Base-by-base conservation (phyloP, 805 yeast genomes). In the Pichia kluyveri region DNA sequence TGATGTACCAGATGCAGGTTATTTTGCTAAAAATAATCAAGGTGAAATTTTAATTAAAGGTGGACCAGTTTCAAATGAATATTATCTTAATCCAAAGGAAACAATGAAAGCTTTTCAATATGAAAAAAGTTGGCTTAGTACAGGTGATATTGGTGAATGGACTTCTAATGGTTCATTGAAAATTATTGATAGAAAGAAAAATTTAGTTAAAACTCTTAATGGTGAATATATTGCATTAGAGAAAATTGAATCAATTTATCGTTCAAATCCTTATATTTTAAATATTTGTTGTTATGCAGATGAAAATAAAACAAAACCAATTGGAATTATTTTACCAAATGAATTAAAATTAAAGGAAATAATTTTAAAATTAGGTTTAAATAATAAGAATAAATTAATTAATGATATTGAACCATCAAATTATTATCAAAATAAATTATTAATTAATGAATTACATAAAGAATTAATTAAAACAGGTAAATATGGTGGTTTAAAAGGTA, bases 191-290 rank as follows among this genome's bases (percentile, higher is more conserved):
- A 85, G 99, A 65, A 86, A 80, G 74, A 93, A 93, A 81, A 93
- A 93, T 67, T 75, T 93, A 68, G 95, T 93, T 58, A 93, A 93
- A 76, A 93, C 99, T 18, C 75, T 79, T 60, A 91, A 93, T 65
- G 99, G 99, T 69, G 99, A 93, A 72, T 93, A 93, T 69, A 87
- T 93, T 66, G 99, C 99, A 5, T 76, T 93, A 60, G 99, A 93
- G 70, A 90, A 90, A 69, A 72, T 93, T 56, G 99, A 93, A 70
- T 77, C 96, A 11, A 74, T 86, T 44, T 93, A 93, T 73, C 80
- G 97, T 69, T 83, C 96, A 31, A 84, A 84, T 67, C 69, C 78
- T 40, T 72, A 74, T 54, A 93, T 91, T 37, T 68, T 72, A 46
- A 91, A 93, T 71, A 72, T 91, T 54, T 90, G 97, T 69, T 90